Base-by-base conservation (phyloP, 305 asterid species). In the Plantago rigida region DNA sequence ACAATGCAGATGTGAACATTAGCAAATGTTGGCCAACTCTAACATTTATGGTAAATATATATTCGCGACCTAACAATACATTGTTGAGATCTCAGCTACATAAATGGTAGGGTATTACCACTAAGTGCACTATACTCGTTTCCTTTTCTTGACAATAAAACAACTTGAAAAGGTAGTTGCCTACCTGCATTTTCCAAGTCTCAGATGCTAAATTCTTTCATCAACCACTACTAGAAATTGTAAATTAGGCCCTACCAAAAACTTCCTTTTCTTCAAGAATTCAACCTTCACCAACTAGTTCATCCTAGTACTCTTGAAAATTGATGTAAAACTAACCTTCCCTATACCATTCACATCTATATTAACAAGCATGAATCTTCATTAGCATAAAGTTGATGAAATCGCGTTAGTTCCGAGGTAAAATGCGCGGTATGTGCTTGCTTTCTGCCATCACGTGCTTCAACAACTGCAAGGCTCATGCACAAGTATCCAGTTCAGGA, bases 401-500 rank as follows among this genome's bases (percentile, higher is more conserved):
- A 51, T 45, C 13, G 64, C n/a, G 26, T 9, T 36, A 12, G 22
- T 52, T 47, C 29, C 60, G 0, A 36, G 19, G 50, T 57, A 68
- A 71, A 68, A 75, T 65, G 81, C 63, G 47, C 13, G 51, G 55
- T 47, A 54, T 73, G 11, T 82, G 81, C 75, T 66, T 84, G 11
- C 62, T 84, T 51, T 81, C 94, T 0, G 63, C 84, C 11, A 57
- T 66, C 26, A 78, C 64, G 47, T 89, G 93, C 82, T 85, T 89
- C 83, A 83, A 82, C 51, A 85, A 83, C 28, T 89, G 94, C 71
- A 62, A 65, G 51, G 95, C 83, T 63, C 85, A 74, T 8, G 64
- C 90, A 0, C 83, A 77, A 54, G 82, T 84, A 5, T 66, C 97
- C 2, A 84, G 94, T 34, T 52, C 67, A 14, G 94, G 96, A 47